Conservation (phyloP, 495 filamentous ascomycete genomes). For the Neurospora sp. region DNA sequence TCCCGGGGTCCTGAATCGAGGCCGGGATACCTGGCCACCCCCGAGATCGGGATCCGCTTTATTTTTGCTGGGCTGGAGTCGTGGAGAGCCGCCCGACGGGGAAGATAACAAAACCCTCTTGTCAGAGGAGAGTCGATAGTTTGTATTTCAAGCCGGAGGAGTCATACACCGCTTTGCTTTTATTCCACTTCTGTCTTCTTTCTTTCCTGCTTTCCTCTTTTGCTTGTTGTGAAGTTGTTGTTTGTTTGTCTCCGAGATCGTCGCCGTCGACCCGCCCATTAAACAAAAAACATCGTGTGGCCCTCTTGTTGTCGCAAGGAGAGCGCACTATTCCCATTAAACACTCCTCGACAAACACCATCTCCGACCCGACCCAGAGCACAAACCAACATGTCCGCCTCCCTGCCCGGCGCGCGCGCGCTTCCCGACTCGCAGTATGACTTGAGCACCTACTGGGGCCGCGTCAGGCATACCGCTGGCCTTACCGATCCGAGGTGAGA, state of each 20-base stretch:
- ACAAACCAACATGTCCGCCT: slow-evolving; percentile 63
- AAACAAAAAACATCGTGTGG: not conserved
- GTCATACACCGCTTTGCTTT: not conserved
- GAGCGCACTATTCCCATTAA: not conserved
- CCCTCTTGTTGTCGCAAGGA: not conserved
- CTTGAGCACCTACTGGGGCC: slow-evolving; percentile 86
- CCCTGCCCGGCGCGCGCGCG: slow-evolving; percentile 76
- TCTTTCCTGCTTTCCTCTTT: not conserved
- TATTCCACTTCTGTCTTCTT: not conserved
- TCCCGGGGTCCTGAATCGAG: not conserved
- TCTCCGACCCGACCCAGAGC: not conserved
- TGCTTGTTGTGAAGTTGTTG: not conserved
- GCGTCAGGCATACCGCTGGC: slow-evolving; percentile 80
- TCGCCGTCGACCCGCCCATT: not conserved
- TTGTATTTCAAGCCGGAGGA: not conserved
- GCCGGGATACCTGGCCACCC: not conserved
- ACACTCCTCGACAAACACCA: not conserved
- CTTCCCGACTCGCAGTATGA: slow-evolving; percentile 87
- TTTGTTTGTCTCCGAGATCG: not conserved
- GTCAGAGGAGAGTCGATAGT: not conserved
- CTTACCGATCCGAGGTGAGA: slow-evolving; percentile 93
- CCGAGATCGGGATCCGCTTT: not conserved
- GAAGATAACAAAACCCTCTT: not conserved
- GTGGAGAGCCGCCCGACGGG: not conserved
- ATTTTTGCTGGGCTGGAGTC: not conserved